These are phyloP conservation scores for Haplographium delicatum DNA, from an alignment of 495 filamentous ascomycete genomes.

Conservation along the genomic window DNA sequence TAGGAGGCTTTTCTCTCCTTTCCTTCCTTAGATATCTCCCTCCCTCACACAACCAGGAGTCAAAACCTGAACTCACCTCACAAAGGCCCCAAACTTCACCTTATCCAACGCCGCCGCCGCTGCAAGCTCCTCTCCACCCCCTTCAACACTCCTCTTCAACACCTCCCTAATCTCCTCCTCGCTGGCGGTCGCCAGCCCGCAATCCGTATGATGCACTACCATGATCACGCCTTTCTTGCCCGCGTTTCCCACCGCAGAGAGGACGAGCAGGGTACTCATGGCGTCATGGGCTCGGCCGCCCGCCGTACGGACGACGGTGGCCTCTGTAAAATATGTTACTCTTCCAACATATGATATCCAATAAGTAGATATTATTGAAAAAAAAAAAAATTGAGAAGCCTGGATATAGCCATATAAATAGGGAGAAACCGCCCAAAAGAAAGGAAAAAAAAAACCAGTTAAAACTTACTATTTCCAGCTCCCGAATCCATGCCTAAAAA, in stretches of 20 bases:
- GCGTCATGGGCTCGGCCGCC: constrained; percentile 17
- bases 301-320: constrained; percentile 20
- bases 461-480: constrained; percentile 11
- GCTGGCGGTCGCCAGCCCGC: constrained; percentile 14
- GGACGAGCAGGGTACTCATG: constrained; percentile 16
- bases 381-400: no score
- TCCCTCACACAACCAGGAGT: not conserved
- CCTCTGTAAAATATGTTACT: constrained; percentile 7
- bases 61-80: constrained; percentile 3
- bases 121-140: constrained; percentile 2
- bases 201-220: constrained; percentile 27
- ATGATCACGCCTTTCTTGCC: constrained; percentile 23
- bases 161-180: constrained; percentile 15
- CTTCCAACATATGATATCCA: no score
- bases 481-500: constrained; percentile 17
- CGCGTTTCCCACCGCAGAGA: constrained; percentile 18
- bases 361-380: no score
- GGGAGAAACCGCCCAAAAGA: no score
- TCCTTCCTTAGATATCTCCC: not conserved
- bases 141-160: constrained; percentile 11
- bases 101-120: not conserved
- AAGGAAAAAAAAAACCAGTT: not conserved
- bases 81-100: constrained; percentile 15
- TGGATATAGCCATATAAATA: no score
- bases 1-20: not conserved